Evolutionary conservation across 345 rosid genomes (phyloP).

Genomic region (Populus pruinosa): DNA sequence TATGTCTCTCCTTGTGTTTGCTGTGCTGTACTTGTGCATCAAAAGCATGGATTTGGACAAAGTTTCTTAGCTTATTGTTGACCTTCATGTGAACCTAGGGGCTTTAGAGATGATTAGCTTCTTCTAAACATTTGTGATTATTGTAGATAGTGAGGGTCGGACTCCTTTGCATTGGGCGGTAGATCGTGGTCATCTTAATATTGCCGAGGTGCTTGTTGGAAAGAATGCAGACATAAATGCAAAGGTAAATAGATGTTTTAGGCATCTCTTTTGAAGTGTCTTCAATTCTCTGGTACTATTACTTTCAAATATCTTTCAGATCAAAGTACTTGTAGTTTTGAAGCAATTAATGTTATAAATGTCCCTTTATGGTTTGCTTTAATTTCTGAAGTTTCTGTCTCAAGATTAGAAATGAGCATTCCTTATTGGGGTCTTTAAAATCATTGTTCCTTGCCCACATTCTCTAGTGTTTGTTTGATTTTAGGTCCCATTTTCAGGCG

Average conservation of each 20-base stretch:
- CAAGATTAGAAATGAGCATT: not conserved
- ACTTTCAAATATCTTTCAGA: not conserved
- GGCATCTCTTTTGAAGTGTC: not conserved
- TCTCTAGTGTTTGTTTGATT: not conserved
- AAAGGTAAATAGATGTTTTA: slow-evolving; percentile 42
- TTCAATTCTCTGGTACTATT: not conserved
- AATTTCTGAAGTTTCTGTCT: not conserved
- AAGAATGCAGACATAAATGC: slow-evolving; percentile 74
- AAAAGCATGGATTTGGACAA: too few relatives aligned
- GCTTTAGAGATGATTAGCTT: not conserved
- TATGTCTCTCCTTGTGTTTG: too few relatives aligned
- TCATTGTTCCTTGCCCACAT: not conserved
- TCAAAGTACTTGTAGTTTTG: not conserved
- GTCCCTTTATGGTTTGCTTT: not conserved
- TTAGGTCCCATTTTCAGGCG: not conserved
- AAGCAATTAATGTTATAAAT: not conserved
- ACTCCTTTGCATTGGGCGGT: slow-evolving; percentile 97
- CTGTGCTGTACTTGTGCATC: too few relatives aligned
- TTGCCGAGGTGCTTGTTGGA: slow-evolving; percentile 53
- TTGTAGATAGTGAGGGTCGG: slow-evolving; percentile 85
- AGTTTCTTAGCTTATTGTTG: too few relatives aligned
- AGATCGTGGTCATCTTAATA: slow-evolving; percentile 71
- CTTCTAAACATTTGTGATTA: slow-evolving; percentile 8
- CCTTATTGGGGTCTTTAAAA: not conserved
- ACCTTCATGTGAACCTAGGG: too few relatives aligned